A percentile compares a stretch with the other conserved stretches of the same genome.
phyloP scores from a whole-genome alignment of 2,329 filamentous ascomycete genomes.

The Emmonsia crescens region DNA sequence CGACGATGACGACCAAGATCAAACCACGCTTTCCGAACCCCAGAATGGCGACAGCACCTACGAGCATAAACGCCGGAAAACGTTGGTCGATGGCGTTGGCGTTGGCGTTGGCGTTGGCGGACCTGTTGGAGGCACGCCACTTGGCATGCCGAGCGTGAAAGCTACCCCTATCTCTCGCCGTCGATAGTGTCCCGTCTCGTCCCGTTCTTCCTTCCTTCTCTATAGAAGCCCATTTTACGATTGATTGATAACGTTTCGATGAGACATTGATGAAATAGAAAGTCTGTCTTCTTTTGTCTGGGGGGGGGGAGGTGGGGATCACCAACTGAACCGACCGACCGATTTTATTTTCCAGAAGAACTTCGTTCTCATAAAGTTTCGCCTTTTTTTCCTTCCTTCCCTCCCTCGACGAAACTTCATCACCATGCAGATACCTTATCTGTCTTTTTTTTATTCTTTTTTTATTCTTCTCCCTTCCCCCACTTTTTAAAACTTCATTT shows the following conservation, averaged over 20 bases:
- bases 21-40: constrained; percentile 54
- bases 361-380: not conserved
- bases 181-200: constrained; percentile 22
- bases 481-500: not conserved
- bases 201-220: no score
- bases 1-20: constrained; percentile 55
- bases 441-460: not conserved
- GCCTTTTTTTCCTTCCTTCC: not conserved
- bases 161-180: constrained; percentile 32
- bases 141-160: constrained; percentile 34
- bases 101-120: constrained; percentile 46
- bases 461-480: not conserved
- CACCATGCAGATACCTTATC: constrained; percentile 1
- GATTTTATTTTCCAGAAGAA: not conserved
- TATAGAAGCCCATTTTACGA: not conserved
- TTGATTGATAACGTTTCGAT: not conserved
- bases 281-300: not conserved
- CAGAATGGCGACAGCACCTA: constrained; percentile 45
- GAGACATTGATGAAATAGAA: not conserved
- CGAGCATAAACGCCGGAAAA: constrained; percentile 68
- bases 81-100: constrained; percentile 51
- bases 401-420: not conserved
- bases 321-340: not conserved
- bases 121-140: constrained; percentile 29
- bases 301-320: not conserved